Base-by-base conservation (phyloP, 2,329 filamentous ascomycete species). In the Neofusicoccum parvum region DNA sequence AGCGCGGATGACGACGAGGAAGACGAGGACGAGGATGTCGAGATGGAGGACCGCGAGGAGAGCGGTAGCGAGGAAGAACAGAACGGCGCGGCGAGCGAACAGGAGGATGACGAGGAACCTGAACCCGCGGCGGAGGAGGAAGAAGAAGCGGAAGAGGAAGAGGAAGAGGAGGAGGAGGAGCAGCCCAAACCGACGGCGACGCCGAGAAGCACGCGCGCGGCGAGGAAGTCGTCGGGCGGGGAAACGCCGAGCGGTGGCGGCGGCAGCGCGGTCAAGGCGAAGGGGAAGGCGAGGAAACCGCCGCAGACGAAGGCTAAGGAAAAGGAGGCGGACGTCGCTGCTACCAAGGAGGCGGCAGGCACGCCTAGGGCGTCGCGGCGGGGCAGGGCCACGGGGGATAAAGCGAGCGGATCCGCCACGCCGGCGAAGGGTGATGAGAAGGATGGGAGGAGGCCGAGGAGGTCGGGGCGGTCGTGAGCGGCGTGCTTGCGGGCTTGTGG, bases 111-210 rank as follows among this genome's bases (percentile, higher is more conserved):
- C 41, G 63, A 45, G 14, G 67, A 69, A 45, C 20, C 10, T 15
- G 68, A 73, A 32, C 54, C 23, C 5, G 67, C 68, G 32, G 64
- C 68, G n/a, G 69, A 53, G 3, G 70, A 51, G 32, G 41, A 41
- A 15, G 49, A 56, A 11, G 50, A 45, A n/a, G 50, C 14, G 20
- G 68, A 68, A 51, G 70, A 72, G 17, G 67, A 72, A 70, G 71
- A 75, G 60, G 66, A 68, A 32, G 69, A 71, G 11, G 53, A 66
- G n/a, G 71, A 72, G 9, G 71, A 73, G 62, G 67, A 67, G 20
- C 67, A 68, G 45, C 43, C 54, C 14, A 67, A 67, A 58, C 62
- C 62, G 6, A 45, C 59, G 48, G 50, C 46, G 12, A 69, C 60
- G 6, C 60, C 46, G 32, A 51, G 48, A 10, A 53, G 37, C 17